Conservation (phyloP, 2,329 filamentous ascomycete genomes). For the Pestalotiopsis sp. region DNA sequence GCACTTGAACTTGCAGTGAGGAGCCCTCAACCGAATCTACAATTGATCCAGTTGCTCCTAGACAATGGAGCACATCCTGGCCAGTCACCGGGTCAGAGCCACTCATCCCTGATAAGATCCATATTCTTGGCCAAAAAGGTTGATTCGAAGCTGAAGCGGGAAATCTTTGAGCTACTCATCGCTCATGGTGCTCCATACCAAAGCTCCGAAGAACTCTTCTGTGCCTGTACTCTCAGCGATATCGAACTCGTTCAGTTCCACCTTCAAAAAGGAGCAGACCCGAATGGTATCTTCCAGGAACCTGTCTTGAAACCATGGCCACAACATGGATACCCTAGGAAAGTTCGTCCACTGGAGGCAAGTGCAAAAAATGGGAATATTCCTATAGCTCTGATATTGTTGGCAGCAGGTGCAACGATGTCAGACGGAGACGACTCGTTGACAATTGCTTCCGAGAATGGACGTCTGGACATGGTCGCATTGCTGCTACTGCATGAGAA, state of each 20-base stretch:
- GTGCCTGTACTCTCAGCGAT: background rate
- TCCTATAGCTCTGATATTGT: background rate
- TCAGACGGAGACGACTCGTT: background rate
- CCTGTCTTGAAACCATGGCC: no score
- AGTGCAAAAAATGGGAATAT: background rate
- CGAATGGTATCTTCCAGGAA: no score
- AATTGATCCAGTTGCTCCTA: background rate
- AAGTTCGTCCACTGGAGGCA: background rate
- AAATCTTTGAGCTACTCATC: background rate
- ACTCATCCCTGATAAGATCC: no score
- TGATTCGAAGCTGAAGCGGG: background rate
- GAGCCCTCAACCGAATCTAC: background rate
- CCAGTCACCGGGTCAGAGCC: no score
- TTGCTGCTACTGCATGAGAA: background rate
- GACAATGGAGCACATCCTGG: no score
- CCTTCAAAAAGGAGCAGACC: background rate
- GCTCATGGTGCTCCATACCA: background rate
- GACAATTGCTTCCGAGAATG: background rate
- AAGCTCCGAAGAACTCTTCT: background rate
- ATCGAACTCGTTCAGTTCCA: background rate
- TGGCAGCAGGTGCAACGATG: background rate
- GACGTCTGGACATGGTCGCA: background rate
- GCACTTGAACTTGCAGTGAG: background rate
- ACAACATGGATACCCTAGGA: no score
- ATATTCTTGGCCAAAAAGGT: no score